These are phyloP conservation scores for Coniella vitis DNA, from an alignment of 2,329 filamentous ascomycete species.

Conservation along the genomic window DNA sequence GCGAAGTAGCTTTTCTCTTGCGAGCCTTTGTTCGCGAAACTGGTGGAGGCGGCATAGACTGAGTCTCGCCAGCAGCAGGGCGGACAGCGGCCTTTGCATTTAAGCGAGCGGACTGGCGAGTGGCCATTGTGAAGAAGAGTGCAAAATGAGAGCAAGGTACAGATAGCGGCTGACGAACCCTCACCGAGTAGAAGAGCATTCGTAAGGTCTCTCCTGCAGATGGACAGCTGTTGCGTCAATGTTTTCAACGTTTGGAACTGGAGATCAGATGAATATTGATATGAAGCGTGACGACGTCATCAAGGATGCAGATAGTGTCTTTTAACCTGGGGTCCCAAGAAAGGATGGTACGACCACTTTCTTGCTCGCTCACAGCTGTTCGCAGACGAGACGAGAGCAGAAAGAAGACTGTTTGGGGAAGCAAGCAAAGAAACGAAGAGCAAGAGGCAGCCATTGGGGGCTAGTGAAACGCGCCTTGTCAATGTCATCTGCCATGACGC, in stretches of 20 bases:
- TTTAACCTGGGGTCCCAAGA: too few relatives aligned
- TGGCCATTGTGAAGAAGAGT: slow-evolving; percentile 20
- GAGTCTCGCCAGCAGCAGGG: not conserved
- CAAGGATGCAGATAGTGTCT: not conserved
- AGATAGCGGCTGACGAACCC: too few relatives aligned
- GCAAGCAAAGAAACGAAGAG: too few relatives aligned
- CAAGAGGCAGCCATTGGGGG: not conserved
- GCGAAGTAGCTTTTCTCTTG: slow-evolving; percentile 23
- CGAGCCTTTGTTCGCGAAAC: slow-evolving; percentile 15
- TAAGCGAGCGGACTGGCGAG: slow-evolving; percentile 33
- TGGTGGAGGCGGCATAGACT: slow-evolving; percentile 15
- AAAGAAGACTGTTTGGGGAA: too few relatives aligned
- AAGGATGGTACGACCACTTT: not conserved
- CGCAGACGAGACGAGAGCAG: not conserved
- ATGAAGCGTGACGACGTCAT: too few relatives aligned
- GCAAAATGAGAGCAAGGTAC: not conserved
- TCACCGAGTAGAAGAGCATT: too few relatives aligned
- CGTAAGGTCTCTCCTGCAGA: too few relatives aligned
- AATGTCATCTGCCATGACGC: slow-evolving; percentile 5
- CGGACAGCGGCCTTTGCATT: slow-evolving; percentile 23
- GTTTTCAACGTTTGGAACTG: too few relatives aligned
- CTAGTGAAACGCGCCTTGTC: slow-evolving; percentile 12
- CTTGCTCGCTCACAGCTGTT: not conserved
- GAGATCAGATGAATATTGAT: too few relatives aligned
- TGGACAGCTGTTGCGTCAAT: too few relatives aligned